Conservation (phyloP, 78 protist genomes). For the Polysphondylium violaceum region DNA sequence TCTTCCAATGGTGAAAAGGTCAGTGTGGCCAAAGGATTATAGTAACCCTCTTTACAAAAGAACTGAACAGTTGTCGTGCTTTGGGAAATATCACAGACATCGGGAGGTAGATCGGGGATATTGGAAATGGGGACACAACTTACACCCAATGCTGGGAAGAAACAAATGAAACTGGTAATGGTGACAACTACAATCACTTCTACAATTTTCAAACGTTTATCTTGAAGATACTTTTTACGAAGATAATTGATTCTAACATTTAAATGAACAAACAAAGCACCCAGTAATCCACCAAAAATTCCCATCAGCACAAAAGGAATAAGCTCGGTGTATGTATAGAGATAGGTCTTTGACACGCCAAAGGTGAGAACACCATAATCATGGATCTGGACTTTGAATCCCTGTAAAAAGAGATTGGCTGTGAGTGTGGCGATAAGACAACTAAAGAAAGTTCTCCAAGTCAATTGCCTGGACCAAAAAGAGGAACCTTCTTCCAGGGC, state of each 20-base stretch:
- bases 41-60: conserved; percentile 72
- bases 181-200: conserved; percentile 20
- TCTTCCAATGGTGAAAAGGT: conserved; percentile 80
- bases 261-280: conserved; percentile 80
- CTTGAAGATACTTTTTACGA: conserved; percentile 6
- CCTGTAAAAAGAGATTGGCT: conserved; percentile 73
- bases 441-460: conserved; percentile 90
- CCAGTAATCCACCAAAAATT: conserved; percentile 89
- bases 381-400: conserved; percentile 26
- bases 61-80: neutral
- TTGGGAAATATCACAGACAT: conserved; percentile 4
- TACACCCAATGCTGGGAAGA: conserved; percentile 38
- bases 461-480: conserved; percentile 85
- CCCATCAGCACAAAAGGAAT: conserved; percentile 85
- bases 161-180: conserved; percentile 19
- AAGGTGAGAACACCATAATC: conserved; percentile 81
- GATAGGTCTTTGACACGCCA: conserved; percentile 56
- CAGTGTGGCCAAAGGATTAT: conserved; percentile 89
- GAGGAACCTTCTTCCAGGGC: conserved; percentile 92
- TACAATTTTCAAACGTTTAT: neutral
- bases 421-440: conserved; percentile 58
- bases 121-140: conserved; percentile 10
- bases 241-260: conserved; percentile 61
- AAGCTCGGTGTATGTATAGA: conserved; percentile 71
- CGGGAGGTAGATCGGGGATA: neutral